These are phyloP conservation scores for Pichia phayaonensis DNA, from an alignment of 805 yeast species.

Conservation along the genomic window DNA sequence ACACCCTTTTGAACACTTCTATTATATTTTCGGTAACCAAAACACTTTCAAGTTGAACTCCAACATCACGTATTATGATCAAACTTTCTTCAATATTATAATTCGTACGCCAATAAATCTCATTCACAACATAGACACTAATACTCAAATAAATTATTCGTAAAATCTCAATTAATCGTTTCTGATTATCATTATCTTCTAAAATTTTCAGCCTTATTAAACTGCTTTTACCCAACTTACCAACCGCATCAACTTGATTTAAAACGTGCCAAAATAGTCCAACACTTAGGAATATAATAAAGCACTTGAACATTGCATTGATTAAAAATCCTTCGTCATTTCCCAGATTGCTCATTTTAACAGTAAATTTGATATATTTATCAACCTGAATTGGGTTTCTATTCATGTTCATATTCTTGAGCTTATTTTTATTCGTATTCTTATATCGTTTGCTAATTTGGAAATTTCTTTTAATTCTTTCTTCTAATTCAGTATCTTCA, in stretches of 20 bases:
- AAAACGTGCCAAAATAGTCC: constrained; percentile 9
- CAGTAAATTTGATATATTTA: constrained; percentile 14
- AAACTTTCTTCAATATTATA: constrained; percentile 36
- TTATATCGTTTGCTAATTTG: background rate
- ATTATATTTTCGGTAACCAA: constrained; percentile 19
- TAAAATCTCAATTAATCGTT: background rate
- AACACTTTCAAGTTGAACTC: constrained; percentile 36
- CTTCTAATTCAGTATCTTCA: background rate
- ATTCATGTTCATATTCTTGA: background rate
- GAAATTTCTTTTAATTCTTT: background rate
- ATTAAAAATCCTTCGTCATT: background rate
- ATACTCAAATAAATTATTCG: constrained; percentile 10
- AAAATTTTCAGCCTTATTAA: background rate
- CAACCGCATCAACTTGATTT: constrained; percentile 9
- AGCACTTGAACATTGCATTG: background rate
- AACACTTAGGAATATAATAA: constrained; percentile 4
- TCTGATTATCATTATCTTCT: background rate
- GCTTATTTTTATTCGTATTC: background rate
- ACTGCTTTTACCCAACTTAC: constrained; percentile 1
- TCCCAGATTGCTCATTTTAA: background rate
- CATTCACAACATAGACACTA: constrained; percentile 14
- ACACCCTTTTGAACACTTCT: constrained; percentile 1
- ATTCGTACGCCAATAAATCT: constrained; percentile 21
- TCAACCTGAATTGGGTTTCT: constrained; percentile 3
- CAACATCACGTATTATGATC: constrained; percentile 39